Base-by-base conservation (phyloP, 495 filamentous ascomycete species). In the Neurospora sp. region DNA sequence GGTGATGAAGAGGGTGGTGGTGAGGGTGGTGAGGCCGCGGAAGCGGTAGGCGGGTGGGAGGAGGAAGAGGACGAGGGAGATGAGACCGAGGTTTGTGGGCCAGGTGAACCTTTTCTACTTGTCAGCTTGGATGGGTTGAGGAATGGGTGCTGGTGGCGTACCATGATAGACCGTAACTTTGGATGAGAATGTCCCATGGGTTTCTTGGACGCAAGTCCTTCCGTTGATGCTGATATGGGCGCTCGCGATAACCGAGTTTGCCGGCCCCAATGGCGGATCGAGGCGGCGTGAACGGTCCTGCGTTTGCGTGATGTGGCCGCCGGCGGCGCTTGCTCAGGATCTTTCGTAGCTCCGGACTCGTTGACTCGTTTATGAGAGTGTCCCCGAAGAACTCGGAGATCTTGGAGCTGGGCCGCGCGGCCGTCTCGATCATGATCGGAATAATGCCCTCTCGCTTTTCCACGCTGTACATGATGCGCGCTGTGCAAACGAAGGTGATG, bases 361-460 rank as follows among this genome's bases (percentile, higher is more conserved):
- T 35, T 35, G 53, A 16, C 12, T 3, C 53, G 27, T 35, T 61
- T 14, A 6, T 31, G 22, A 61, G 65, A 5, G 76, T 72, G 39
- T 76, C 68, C 22, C 77, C 77, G 59, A 78, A 78, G 73, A 78
- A 78, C 18, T 78, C 75, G 72, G 73, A 72, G 39, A 78, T 77
- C 38, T 78, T 78, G 73, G 71, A 71, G 72, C 77, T 78, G 72
- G 72, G 75, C 27, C 70, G 39, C 35, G 41, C 45, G 16, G 73
- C 40, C 10, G 71, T 71, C 9, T 71, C 40, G 65, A 77, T 16
- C 53, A 74, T 9, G 42, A 45, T 45, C 3, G 42, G 42, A 1
- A 45, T 74, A 59, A 74, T 20, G 4, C 41, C 74, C 39, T 75
- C 65, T 1, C 68, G 74, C 38, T 61, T 61, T 35, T 61, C 27